Evolutionary conservation across 768 basidiomycete genomes (phyloP).

Genomic region (Tricholoma terreum): DNA sequence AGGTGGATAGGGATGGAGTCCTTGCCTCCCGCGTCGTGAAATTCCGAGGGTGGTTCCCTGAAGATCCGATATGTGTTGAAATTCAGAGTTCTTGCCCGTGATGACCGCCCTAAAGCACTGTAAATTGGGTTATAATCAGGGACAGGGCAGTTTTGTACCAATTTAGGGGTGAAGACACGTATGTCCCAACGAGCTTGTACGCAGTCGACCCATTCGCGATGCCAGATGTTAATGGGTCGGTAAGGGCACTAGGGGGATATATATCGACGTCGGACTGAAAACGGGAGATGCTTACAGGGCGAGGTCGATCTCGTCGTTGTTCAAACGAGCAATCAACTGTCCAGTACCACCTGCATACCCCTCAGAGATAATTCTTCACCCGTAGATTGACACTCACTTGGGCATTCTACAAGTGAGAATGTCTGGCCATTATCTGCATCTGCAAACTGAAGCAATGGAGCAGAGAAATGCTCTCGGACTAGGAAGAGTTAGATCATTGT

Average conservation of each 20-base stretch:
- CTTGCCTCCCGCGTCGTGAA: slow-evolving; percentile 79
- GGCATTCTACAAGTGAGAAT: slow-evolving; percentile 86
- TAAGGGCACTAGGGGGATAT: slow-evolving; percentile 61
- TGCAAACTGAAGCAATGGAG: slow-evolving; percentile 85
- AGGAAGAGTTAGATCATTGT: neutral
- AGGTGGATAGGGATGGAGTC: neutral
- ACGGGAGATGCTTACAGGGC: slow-evolving; percentile 55
- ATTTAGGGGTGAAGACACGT: slow-evolving; percentile 84
- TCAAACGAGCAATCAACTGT: slow-evolving; percentile 72
- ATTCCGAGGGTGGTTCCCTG: slow-evolving; percentile 85
- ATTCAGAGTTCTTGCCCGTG: slow-evolving; percentile 72
- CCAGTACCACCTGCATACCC: slow-evolving; percentile 72
- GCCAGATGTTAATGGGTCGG: slow-evolving; percentile 87
- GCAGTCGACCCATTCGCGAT: slow-evolving; percentile 85
- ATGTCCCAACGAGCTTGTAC: slow-evolving; percentile 92
- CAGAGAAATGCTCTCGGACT: slow-evolving; percentile 91
- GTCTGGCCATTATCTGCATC: slow-evolving; percentile 64
- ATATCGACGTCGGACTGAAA: neutral
- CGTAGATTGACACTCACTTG: slow-evolving; percentile 46
- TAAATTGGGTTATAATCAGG: neutral
- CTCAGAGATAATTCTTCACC: slow-evolving; percentile 3
- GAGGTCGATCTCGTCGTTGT: slow-evolving; percentile 76
- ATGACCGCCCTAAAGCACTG: slow-evolving; percentile 75
- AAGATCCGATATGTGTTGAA: slow-evolving; percentile 68
- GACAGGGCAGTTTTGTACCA: slow-evolving; percentile 47